These are phyloP conservation scores for Coemansia sp. DNA, from an alignment of 192 early-diverging fungal genomes.

Conservation along the genomic window DNA sequence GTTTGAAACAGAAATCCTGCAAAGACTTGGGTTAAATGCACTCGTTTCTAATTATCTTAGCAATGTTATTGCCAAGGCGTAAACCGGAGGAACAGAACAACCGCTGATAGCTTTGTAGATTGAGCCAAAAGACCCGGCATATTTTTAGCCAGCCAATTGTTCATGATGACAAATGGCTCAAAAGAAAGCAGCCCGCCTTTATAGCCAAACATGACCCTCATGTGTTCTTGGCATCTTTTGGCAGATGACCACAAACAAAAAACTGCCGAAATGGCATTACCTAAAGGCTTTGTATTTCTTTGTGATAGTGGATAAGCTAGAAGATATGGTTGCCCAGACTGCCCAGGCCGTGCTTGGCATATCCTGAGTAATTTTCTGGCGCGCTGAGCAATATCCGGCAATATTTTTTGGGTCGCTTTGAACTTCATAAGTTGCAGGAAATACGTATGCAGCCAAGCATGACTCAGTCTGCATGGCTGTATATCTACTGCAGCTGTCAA, in stretches of 20 bases:
- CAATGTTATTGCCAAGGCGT: background rate
- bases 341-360: background rate
- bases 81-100: background rate
- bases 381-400: background rate
- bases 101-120: background rate
- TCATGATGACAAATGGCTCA: background rate
- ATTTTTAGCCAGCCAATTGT: conserved; percentile 1
- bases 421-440: too few relatives aligned
- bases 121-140: background rate
- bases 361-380: background rate
- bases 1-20: background rate
- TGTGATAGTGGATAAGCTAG: background rate
- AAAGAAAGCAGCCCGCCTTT: background rate
- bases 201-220: background rate
- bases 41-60: background rate
- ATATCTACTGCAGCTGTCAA: too few relatives aligned
- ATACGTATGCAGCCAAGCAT: too few relatives aligned
- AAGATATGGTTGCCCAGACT: background rate
- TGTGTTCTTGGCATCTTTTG: background rate
- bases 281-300: background rate
- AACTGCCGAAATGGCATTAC: background rate
- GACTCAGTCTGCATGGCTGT: background rate
- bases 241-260: background rate
- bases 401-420: too few relatives aligned
- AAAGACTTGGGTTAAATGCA: background rate